Base-by-base conservation (phyloP, 106 monocot genomes). In the Dioscorea zingiberensis region DNA sequence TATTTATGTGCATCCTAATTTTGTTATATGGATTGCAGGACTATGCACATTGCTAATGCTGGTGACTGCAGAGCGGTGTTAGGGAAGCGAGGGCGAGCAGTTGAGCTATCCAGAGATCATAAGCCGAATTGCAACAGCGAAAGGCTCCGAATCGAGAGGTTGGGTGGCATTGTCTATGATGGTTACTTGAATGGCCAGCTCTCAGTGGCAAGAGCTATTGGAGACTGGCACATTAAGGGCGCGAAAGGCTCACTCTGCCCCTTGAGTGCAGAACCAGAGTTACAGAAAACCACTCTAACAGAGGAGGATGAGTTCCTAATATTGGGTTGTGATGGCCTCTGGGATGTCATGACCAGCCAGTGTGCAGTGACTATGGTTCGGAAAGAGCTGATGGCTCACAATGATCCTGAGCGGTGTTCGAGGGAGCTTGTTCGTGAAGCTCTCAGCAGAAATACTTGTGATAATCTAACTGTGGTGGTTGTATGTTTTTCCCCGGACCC, bases 321-420 rank as follows among this genome's bases (percentile, higher is more conserved):
- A 55, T 51, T 85, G 44, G 84, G 76, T 25, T 85, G 84, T 45
- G 84, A 85, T 7, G 80, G 84, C 26, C 66, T 85, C 15, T 85
- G 84, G 80, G 84, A 85, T 59, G 84, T 85, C 7, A 85, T 85
- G 84, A 85, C 73, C 67, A 85, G 80, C 48, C 84, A 85, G 45
- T 80, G 80, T 32, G 84, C 84, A 1, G 79, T 84, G 21, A 73
- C 80, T 1, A 84, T 84, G 45, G 84, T 57, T 3, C 56, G 84
- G 54, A 85, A 74, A 58, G 80, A 76, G 69, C 76, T 85, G 58
- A 67, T 85, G 84, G 57, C 12, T 14, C 80, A 84, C 54, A 84
- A 84, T 49, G 73, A 84, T 32, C 84, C 84, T 9, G 74, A 71
- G 19, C 45, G 29, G 16, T 85, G 80, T 58, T 77, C 76, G 7